Evolutionary conservation across 352 stramenopile species (phyloP).

Genomic region (Phytophthora constricta): DNA sequence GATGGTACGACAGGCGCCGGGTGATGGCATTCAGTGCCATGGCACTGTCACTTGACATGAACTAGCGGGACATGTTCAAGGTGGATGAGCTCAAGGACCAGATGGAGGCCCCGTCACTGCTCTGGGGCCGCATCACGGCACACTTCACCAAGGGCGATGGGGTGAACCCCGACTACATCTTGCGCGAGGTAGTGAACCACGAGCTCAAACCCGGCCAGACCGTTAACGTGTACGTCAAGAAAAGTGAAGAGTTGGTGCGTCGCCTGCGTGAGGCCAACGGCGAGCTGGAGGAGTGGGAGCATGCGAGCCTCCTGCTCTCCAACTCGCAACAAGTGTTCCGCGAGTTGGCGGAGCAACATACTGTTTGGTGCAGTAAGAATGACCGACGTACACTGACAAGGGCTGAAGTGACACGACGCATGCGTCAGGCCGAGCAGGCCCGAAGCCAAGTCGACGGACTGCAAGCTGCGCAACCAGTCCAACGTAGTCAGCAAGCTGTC

Average conservation of each 20-base stretch:
- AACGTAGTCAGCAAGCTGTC: not conserved
- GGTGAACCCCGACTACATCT: slow-evolving; percentile 8
- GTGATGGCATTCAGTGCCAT: too few species aligned
- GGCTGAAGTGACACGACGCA: not conserved
- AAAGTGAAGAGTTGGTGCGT: not conserved
- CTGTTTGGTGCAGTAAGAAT: not conserved
- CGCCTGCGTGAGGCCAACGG: not conserved
- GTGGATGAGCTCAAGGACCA: slow-evolving; percentile 9
- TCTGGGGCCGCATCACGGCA: not conserved
- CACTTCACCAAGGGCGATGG: slow-evolving; percentile 8
- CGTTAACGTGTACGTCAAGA: not conserved
- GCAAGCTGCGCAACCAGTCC: not conserved
- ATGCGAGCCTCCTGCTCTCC: not conserved
- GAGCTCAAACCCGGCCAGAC: not conserved
- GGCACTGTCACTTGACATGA: too few species aligned
- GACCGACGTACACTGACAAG: not conserved
- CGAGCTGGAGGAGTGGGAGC: not conserved
- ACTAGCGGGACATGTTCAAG: slow-evolving; percentile 9
- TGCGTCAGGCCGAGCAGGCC: not conserved
- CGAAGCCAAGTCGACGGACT: not conserved
- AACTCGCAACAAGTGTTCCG: not conserved
- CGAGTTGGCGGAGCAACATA: not conserved
- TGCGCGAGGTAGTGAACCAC: not conserved
- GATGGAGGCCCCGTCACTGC: slow-evolving; percentile 4
- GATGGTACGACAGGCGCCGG: too few species aligned